Base-by-base conservation (phyloP, 2,329 filamentous ascomycete species). In the Phaeosphaeria sp. region DNA sequence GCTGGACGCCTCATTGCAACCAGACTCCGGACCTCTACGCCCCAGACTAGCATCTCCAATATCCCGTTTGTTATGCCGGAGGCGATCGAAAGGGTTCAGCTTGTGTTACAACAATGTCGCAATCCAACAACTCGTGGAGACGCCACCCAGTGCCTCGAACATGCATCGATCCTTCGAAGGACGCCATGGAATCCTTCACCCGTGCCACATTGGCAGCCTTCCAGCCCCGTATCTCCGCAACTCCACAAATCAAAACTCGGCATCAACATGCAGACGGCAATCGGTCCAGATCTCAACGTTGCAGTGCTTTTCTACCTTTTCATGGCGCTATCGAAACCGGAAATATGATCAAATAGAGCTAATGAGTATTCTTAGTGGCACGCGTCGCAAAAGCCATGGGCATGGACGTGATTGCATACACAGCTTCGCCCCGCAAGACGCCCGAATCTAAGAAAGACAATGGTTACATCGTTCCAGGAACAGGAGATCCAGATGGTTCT, bases 381-480 rank as follows among this genome's bases (percentile, higher is more conserved):
- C 80, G 81, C 23, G 82, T 91, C 2, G 85, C 85, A 11, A 81
- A 81, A 15, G 88, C 89, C 1, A 75, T 92, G 66, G 91, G 90
- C 18, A 89, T 91, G 84, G 82, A 87, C 25, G 85, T 94, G 0
- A 82, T 92, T 70, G 91, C 90, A 0, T 93, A 90, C 78, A 94
- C 90, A 0, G 87, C 90, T 0, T 86, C 85, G 23, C 85, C 89
- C 0, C 87, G 89, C n/a, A 73, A 80, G 9, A 92, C 90, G 0
- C 84, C 87, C 0, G 87, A 88, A 54, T 89, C 87, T 1, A 84
- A 84, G 46, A 80, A 77, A 25, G 90, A 94, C 74, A 72, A 78
- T 15, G 85, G 87, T 6, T 94, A 89, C 77, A 85, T 89, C 33
- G 86, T 91, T 0, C 86, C 87, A 0, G 87, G 88, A 0, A 90